Base-by-base conservation (phyloP, 108 stramenopile species). In the Discostella pseudostelligera region DNA sequence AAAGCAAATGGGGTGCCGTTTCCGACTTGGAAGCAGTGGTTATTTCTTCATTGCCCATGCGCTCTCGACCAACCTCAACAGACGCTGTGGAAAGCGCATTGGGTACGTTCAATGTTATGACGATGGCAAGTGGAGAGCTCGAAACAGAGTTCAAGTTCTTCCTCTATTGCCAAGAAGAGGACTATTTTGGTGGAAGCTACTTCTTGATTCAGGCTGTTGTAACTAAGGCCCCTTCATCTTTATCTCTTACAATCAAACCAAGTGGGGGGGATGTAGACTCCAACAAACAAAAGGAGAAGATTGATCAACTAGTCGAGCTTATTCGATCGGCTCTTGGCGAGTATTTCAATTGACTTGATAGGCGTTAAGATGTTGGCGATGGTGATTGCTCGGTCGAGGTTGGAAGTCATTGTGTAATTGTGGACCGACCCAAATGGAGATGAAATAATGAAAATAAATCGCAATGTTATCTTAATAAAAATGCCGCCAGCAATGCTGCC, bases 91-190 rank as follows among this genome's bases (percentile, higher is more conserved):
- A 96, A 66, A 29, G 56, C 6, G 65, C 79, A 8, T 59, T 94
- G 40, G 69, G 81, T 8, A 50, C 56, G 11, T 56, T 67, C 47
- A 56, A 69, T 51, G 64, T 96, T 22, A 69, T 73, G 50, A 94
- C 93, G 32, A 96, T 96, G 90, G 96, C 96, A 0, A 93, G 92
- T 67, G 96, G 96, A 47, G 93, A 96, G 57, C 69, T 93, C 45
- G 84, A 84, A 8, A 74, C 67, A 3, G 90, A 93, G 62, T 83
- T 92, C 80, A 96, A 96, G 65, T 89, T 96, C 74, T 96, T 92
- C 70, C 56, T 96, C 36, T 96, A 92, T 50, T 85, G 85, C 3
- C 71, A 88, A 59, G 88, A 93, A 37, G 68, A 63, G 25, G 57
- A 56, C 21, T 50, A 61, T 39, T 70, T 55, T 47, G 65, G 64